Conservation (phyloP, 2,329 filamentous ascomycete genomes). For the Corynespora cassiicola region DNA sequence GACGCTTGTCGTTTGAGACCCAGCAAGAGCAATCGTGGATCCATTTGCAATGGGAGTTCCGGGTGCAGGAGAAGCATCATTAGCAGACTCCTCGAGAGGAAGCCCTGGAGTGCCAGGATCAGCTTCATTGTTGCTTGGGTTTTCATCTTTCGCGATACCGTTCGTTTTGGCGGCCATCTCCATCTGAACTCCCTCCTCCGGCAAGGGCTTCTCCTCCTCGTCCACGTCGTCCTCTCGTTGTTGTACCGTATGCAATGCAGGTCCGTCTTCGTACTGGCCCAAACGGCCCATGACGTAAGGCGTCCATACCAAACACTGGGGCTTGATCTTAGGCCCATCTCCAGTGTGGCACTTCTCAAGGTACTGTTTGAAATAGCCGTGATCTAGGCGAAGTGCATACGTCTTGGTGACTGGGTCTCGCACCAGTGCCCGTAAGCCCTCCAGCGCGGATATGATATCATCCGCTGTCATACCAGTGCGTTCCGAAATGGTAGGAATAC, state of each 20-base stretch:
- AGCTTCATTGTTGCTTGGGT: constrained; percentile 20
- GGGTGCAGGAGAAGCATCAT: constrained; percentile 38
- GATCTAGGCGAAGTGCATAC: constrained; percentile 88
- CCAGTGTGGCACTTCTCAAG: constrained; percentile 89
- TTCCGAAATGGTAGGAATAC: constrained; percentile 74
- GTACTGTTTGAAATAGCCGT: constrained; percentile 84
- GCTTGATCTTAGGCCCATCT: constrained; percentile 83
- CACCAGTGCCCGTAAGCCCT: constrained; percentile 87
- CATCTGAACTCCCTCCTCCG: constrained; percentile 54
- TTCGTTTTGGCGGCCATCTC: constrained; percentile 32
- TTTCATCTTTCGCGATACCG: constrained; percentile 20
- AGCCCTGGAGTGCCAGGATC: constrained; percentile 25
- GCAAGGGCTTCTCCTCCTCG: constrained; percentile 47
- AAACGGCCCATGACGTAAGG: constrained; percentile 95
- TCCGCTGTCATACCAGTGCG: constrained; percentile 95
- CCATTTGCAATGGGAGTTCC: constrained; percentile 41
- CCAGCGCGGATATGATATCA: constrained; percentile 92
- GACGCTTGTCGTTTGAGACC: constrained; percentile 33
- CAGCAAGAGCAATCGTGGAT: constrained; percentile 33
- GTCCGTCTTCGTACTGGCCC: constrained; percentile 82
- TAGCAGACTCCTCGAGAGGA: constrained; percentile 33
- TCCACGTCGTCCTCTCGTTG: constrained; percentile 79
- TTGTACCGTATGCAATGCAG: constrained; percentile 83
- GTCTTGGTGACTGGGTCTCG: constrained; percentile 86
- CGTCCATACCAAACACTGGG: constrained; percentile 86